Conservation (phyloP, 345 rosid species). For the Moringa oleifera region DNA sequence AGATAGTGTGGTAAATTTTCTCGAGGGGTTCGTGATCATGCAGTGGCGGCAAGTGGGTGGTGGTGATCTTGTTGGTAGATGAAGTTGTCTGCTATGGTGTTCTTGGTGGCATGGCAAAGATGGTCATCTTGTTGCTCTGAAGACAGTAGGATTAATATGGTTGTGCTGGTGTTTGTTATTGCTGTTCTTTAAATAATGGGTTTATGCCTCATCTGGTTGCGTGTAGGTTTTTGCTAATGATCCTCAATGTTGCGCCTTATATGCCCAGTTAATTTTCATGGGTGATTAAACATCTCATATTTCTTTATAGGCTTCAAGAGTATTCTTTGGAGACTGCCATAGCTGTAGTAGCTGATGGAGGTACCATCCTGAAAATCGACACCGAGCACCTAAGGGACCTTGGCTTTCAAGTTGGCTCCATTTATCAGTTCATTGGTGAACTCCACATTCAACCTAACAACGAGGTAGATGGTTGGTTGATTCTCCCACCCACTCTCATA, state of each 20-base stretch:
- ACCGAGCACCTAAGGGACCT: constrained; percentile 69
- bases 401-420: constrained; percentile 56
- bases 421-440: constrained; percentile 83
- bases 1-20: neutral
- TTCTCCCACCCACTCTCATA: neutral
- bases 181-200: too few species aligned
- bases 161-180: too few species aligned
- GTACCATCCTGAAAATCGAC: constrained; percentile 43
- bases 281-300: neutral
- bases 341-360: constrained; percentile 51
- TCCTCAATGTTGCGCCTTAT: too few species aligned
- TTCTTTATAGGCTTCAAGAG: constrained; percentile 42
- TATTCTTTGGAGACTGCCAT: constrained; percentile 52
- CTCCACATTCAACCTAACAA: constrained; percentile 45
- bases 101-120: neutral
- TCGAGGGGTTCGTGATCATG: neutral
- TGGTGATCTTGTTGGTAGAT: neutral
- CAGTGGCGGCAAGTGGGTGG: neutral
- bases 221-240: too few species aligned
- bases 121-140: too few species aligned
- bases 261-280: neutral
- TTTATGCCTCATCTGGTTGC: constrained; percentile 1
- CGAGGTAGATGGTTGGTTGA: constrained; percentile 34
- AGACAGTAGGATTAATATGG: too few species aligned
- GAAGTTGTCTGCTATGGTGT: neutral